phyloP scores from a whole-genome alignment of 2,329 filamentous ascomycete genomes.

The Leptographium wingfieldii region DNA sequence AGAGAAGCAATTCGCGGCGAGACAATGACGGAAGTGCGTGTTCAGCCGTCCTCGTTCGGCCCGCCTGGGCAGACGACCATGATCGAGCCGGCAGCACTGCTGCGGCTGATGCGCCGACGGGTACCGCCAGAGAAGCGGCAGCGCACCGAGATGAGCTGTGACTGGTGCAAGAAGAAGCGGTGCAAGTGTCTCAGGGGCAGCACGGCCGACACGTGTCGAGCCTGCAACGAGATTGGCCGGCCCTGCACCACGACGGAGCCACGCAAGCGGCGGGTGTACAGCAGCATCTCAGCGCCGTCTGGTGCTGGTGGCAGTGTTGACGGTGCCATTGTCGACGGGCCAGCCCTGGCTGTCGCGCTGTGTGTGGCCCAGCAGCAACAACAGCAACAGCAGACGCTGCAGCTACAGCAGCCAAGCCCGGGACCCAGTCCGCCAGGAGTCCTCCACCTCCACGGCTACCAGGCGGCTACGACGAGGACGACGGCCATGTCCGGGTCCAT shows the following conservation, averaged over 20 bases:
- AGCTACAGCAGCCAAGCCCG: not conserved
- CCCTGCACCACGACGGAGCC: conserved; percentile 12
- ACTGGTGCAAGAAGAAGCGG: conserved; percentile 14
- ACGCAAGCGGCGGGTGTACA: conserved; percentile 10
- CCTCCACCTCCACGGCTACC: not conserved
- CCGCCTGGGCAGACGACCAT: conserved; percentile 1
- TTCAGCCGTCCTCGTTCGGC: not conserved
- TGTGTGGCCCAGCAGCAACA: too few species aligned
- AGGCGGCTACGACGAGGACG: not conserved
- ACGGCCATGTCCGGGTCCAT: too few species aligned
- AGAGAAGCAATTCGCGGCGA: not conserved
- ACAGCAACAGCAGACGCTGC: too few species aligned
- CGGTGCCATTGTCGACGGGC: not conserved
- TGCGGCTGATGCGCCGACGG: conserved; percentile 12
- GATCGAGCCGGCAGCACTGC: conserved; percentile 7
- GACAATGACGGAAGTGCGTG: not conserved
- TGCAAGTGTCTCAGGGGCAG: conserved; percentile 13
- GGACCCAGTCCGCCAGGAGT: not conserved
- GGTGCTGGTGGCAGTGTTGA: not conserved
- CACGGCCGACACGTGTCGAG: conserved; percentile 10
- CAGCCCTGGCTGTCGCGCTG: too few species aligned
- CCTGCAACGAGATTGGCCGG: conserved; percentile 11
- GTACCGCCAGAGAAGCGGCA: conserved; percentile 13
- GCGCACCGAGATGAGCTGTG: conserved; percentile 14
- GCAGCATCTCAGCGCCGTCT: conserved; percentile 3